Evolutionary conservation across 1,139 yeast genomes (phyloP).

Genomic region (Taphrina populina): DNA sequence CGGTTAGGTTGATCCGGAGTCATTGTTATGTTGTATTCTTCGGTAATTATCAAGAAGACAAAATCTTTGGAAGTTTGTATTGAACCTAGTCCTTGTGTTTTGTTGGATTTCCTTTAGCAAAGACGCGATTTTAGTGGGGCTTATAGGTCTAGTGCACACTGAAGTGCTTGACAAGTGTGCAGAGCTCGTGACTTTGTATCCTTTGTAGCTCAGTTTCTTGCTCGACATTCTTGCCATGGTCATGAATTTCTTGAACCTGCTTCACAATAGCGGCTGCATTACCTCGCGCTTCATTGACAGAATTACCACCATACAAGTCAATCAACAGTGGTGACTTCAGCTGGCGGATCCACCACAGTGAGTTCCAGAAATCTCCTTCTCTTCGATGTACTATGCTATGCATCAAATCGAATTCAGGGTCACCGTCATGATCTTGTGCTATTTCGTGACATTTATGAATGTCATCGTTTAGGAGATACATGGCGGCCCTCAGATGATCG

Average conservation of each 20-base stretch:
- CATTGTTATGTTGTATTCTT: no score
- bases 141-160: no score
- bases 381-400: constrained; percentile 21
- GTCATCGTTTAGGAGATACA: constrained; percentile 23
- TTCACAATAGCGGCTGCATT: constrained; percentile 10
- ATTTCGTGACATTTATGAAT: constrained; percentile 14
- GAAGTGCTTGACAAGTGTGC: constrained; percentile 11
- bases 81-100: no score
- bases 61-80: no score
- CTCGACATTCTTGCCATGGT: not conserved
- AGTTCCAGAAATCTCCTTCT: constrained; percentile 22
- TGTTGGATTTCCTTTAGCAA: no score
- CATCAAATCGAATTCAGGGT: constrained; percentile 3
- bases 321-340: not conserved
- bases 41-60: no score
- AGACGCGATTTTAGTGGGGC: no score
- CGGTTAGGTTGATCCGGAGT: no score
- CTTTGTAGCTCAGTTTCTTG: not conserved
- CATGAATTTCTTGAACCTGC: constrained; percentile 2
- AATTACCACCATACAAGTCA: constrained; percentile 5
- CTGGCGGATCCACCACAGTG: constrained; percentile 15
- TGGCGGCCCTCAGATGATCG: not conserved
- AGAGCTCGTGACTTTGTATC: not conserved
- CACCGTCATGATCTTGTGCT: constrained; percentile 9
- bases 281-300: not conserved